A percentile compares a stretch with the other conserved stretches of the same genome.
These are phyloP conservation scores for Oryza rufipogon DNA, from an alignment of 176 grass and related monocot genomes.

Conservation along the genomic window DNA sequence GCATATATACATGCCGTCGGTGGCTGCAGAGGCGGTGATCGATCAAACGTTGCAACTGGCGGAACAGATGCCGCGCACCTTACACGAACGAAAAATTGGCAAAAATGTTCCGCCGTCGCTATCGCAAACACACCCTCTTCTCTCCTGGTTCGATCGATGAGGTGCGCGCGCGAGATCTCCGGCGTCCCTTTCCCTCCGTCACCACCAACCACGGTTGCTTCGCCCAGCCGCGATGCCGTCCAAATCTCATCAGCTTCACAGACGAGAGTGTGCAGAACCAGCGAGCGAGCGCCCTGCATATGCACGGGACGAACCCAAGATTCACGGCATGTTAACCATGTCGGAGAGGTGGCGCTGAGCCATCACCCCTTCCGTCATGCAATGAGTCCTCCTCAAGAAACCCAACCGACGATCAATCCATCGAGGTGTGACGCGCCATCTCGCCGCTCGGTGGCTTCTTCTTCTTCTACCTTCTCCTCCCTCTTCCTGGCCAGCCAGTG, in stretches of 20 bases:
- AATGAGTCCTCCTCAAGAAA: slow-evolving; percentile 49
- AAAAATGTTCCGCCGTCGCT: slow-evolving; percentile 39
- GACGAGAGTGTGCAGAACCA: too few relatives aligned
- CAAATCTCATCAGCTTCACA: neutral
- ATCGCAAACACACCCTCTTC: neutral
- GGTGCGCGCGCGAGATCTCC: slow-evolving; percentile 48
- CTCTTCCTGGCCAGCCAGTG: neutral
- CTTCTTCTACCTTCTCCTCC: neutral
- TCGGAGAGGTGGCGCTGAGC: slow-evolving; percentile 43
- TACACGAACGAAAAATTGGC: slow-evolving; percentile 19
- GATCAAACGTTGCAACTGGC: slow-evolving; percentile 48
- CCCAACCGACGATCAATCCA: slow-evolving; percentile 49
- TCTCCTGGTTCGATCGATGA: slow-evolving; percentile 10
- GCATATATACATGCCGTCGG: neutral
- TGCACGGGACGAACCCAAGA: neutral
- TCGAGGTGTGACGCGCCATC: slow-evolving; percentile 48
- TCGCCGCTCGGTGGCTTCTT: slow-evolving; percentile 7
- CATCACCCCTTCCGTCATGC: slow-evolving; percentile 37
- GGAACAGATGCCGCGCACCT: slow-evolving; percentile 45
- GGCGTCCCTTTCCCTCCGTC: slow-evolving; percentile 57
- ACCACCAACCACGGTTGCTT: slow-evolving; percentile 86
- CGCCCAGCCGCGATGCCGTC: neutral
- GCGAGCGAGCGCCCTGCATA: neutral
- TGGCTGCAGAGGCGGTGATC: neutral
- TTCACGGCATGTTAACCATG: neutral